A percentile compares a stretch with the other conserved stretches of the same genome.
These are phyloP conservation scores for Saururus chinensis DNA, from an alignment of 164 flowering plant species.

Conservation along the genomic window DNA sequence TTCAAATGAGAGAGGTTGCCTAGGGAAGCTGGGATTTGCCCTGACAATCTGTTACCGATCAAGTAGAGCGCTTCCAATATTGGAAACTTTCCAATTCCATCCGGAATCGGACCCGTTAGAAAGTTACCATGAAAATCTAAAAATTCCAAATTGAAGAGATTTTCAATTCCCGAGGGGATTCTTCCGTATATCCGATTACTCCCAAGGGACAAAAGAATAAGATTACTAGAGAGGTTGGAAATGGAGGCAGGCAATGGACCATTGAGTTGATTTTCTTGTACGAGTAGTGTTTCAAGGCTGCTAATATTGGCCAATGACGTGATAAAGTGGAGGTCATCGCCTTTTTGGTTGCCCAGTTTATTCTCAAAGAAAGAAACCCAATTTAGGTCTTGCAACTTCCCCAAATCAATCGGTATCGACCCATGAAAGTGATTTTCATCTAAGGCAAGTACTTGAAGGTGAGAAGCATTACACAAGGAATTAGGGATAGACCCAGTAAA, in stretches of 20 bases:
- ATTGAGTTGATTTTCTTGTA: slow-evolving; percentile 26
- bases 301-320: slow-evolving; percentile 23
- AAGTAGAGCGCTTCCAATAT: no score
- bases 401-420: not conserved
- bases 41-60: no score
- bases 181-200: not conserved
- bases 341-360: not conserved
- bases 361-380: not conserved
- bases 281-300: slow-evolving; percentile 18
- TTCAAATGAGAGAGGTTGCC: slow-evolving; percentile 2
- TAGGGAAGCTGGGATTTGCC: not conserved
- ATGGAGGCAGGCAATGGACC: slow-evolving; percentile 38
- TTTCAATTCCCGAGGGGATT: not conserved
- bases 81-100: no score
- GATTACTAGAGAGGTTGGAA: slow-evolving; percentile 30
- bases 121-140: no score
- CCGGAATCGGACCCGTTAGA: no score
- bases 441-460: slow-evolving; percentile 19
- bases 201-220: not conserved
- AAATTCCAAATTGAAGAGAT: not conserved
- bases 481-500: slow-evolving; percentile 38
- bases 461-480: slow-evolving; percentile 30
- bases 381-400: not conserved
- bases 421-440: slow-evolving; percentile 17
- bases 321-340: slow-evolving; percentile 19